A percentile compares a stretch with the other conserved stretches of the same genome.
These are phyloP conservation scores for Asterochloris erici DNA, from an alignment of 139 green algal genomes.

Conservation along the genomic window DNA sequence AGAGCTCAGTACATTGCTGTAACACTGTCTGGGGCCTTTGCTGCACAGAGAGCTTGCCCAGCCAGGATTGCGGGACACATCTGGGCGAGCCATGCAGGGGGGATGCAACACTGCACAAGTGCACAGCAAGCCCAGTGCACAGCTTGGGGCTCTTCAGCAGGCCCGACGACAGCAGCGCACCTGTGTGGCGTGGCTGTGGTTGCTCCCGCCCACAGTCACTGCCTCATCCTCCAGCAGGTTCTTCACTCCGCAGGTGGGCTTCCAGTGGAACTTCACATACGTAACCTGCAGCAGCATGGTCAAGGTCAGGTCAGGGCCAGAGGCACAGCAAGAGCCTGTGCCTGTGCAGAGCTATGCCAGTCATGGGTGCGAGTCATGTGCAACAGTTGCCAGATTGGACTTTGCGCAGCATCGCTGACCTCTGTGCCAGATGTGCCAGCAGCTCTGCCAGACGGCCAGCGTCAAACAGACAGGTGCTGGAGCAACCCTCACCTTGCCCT, in stretches of 20 bases:
- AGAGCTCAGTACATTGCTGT: background rate
- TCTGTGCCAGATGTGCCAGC: background rate
- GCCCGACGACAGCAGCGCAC: background rate
- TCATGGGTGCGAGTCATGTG: no score
- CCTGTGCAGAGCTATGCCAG: no score
- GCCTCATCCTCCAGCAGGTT: conserved; percentile 90
- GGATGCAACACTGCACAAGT: background rate
- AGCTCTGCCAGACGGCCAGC: background rate
- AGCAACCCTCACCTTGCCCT: conserved; percentile 44
- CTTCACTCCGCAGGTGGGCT: conserved; percentile 79
- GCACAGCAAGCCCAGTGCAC: background rate
- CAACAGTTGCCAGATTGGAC: conserved; percentile 19
- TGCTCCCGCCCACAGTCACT: conserved; percentile 80
- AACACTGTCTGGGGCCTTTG: background rate
- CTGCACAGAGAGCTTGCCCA: background rate
- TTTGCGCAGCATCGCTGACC: background rate
- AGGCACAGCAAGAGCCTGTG: no score
- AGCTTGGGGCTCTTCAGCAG: background rate
- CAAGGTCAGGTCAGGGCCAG: no score
- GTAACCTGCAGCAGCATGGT: conserved; percentile 26
- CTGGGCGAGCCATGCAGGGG: background rate
- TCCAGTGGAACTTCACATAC: conserved; percentile 98
- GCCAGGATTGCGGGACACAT: background rate
- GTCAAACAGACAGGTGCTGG: background rate
- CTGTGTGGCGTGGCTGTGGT: conserved; percentile 94